These are phyloP conservation scores for Acrocalymma vagum DNA, from an alignment of 2,329 filamentous ascomycete species.

Conservation along the genomic window DNA sequence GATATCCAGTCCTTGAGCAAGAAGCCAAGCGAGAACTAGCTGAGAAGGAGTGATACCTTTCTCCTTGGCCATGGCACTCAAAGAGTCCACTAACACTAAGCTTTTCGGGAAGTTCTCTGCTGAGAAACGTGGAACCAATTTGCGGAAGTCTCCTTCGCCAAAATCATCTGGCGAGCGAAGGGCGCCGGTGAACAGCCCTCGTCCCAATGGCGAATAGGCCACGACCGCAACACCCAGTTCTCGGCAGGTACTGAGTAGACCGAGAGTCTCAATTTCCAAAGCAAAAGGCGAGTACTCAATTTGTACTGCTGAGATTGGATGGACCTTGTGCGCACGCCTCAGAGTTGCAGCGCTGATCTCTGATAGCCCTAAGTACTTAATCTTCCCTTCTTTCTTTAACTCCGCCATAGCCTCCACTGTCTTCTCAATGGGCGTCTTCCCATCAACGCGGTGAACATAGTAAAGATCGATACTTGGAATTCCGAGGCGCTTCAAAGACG, in stretches of 20 bases:
- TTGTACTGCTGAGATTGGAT: slow-evolving; percentile 56
- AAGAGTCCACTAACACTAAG: slow-evolving; percentile 28
- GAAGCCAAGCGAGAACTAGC: slow-evolving; percentile 53
- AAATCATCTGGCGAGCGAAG: slow-evolving; percentile 53
- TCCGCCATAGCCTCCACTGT: slow-evolving; percentile 60
- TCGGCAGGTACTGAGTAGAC: slow-evolving; percentile 45
- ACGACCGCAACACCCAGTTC: slow-evolving; percentile 49
- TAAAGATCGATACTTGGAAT: slow-evolving; percentile 55
- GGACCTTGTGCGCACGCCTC: slow-evolving; percentile 54
- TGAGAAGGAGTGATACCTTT: slow-evolving; percentile 66
- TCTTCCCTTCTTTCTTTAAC: slow-evolving; percentile 63
- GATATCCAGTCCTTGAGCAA: slow-evolving; percentile 51
- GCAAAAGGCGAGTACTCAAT: slow-evolving; percentile 59
- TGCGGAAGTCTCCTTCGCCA: slow-evolving; percentile 15
- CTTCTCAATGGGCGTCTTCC: slow-evolving; percentile 51
- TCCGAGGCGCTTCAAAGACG: slow-evolving; percentile 45
- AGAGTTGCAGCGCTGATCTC: slow-evolving; percentile 53
- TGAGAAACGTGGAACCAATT: slow-evolving; percentile 47
- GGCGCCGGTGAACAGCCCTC: slow-evolving; percentile 27
- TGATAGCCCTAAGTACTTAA: slow-evolving; percentile 53
- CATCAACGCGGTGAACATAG: slow-evolving; percentile 49
- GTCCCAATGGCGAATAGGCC: slow-evolving; percentile 43
- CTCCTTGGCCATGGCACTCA: slow-evolving; percentile 31
- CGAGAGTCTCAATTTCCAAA: slow-evolving; percentile 52
- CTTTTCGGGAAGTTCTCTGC: slow-evolving; percentile 43